Conservation (phyloP, 192 early-diverging fungal genomes). For the Chytriomyces hyalinus region DNA sequence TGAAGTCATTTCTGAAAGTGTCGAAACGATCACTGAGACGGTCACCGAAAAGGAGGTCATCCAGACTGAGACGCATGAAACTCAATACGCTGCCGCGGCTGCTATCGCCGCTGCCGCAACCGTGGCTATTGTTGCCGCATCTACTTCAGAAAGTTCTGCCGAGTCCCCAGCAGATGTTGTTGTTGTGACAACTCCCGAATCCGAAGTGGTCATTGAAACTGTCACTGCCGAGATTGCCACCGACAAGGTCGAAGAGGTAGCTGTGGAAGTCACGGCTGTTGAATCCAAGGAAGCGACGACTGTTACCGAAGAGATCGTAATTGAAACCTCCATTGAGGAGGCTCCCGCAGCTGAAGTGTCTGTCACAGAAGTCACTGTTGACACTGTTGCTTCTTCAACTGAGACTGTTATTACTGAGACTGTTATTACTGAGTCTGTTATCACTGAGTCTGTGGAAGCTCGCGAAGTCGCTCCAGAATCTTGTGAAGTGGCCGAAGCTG, state of each 20-base stretch:
- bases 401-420: background rate
- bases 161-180: background rate
- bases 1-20: background rate
- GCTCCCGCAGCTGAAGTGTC: background rate
- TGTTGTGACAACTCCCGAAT: background rate
- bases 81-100: background rate
- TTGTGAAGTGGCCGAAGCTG: background rate
- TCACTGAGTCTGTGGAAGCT: background rate
- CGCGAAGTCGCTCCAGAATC: background rate
- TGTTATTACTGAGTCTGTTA: background rate
- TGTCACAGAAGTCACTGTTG: background rate
- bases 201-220: background rate
- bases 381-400: conserved; percentile 1
- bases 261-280: background rate
- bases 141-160: background rate
- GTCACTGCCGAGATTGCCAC: background rate
- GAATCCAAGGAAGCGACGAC: background rate
- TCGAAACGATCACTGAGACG: background rate
- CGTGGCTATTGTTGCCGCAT: background rate
- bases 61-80: background rate
- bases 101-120: background rate
- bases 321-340: background rate
- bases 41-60: background rate
- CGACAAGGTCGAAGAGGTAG: background rate
- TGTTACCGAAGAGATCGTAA: background rate